Conservation (phyloP, 164 flowering plant species). For the Platanus orientalis region DNA sequence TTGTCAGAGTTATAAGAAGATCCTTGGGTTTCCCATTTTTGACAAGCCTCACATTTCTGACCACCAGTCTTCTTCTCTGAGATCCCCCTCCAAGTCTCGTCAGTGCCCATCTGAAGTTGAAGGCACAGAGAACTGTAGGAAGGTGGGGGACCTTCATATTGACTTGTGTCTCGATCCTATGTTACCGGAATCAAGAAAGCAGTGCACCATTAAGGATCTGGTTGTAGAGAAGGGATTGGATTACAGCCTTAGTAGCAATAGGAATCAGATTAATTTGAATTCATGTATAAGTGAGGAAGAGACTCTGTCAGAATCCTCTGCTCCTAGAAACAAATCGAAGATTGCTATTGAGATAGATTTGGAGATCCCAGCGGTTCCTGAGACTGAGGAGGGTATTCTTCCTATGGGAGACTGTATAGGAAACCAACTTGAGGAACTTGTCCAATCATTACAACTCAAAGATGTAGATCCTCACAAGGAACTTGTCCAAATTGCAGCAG, state of each 20-base stretch:
- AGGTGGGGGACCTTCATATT: constrained; percentile 35
- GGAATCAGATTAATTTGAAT: constrained; percentile 61
- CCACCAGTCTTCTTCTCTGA: constrained; percentile 22
- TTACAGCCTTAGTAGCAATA: constrained; percentile 6
- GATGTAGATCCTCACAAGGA: constrained; percentile 12
- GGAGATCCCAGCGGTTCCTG: constrained; percentile 44
- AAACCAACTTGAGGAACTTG: constrained; percentile 7
- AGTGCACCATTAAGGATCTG: constrained; percentile 14
- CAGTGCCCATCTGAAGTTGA: constrained; percentile 14
- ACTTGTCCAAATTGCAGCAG: constrained; percentile 41
- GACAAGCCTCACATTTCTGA: constrained; percentile 27
- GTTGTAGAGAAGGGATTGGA: constrained; percentile 22
- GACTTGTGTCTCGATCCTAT: constrained; percentile 46
- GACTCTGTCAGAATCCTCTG: constrained; percentile 21
- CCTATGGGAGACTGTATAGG: constrained; percentile 18
- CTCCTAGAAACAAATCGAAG: constrained; percentile 27
- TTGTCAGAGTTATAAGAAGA: constrained; percentile 29
- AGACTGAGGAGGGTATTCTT: constrained; percentile 21
- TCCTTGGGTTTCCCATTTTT: constrained; percentile 62
- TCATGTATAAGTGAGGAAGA: constrained; percentile 52
- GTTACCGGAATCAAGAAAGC: constrained; percentile 21
- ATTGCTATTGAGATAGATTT: constrained; percentile 46
- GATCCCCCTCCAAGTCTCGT: constrained; percentile 15
- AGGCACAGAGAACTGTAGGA: constrained; percentile 20
- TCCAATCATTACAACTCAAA: constrained; percentile 8